Evolutionary conservation across 345 rosid species (phyloP).

Genomic region (Psidium friedrichsthalianum): DNA sequence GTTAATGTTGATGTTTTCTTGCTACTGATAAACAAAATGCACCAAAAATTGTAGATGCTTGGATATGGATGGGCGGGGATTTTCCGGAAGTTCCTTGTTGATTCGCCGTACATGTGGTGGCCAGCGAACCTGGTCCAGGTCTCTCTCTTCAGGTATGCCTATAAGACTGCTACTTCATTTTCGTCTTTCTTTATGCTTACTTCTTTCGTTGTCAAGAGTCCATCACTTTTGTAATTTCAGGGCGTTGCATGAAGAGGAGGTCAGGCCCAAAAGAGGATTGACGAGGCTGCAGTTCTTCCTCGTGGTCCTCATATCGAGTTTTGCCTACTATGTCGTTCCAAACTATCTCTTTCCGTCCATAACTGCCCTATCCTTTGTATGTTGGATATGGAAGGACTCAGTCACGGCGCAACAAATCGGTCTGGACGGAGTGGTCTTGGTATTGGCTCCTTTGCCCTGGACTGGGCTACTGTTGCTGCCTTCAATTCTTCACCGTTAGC

Average conservation of each 20-base stretch:
- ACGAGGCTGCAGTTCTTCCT: conserved; percentile 48
- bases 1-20: not conserved
- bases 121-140: conserved; percentile 37
- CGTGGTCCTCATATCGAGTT: conserved; percentile 27
- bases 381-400: conserved; percentile 37
- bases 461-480: conserved; percentile 25
- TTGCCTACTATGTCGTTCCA: conserved; percentile 36
- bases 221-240: not conserved
- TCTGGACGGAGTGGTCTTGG: conserved; percentile 26
- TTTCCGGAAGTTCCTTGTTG: conserved; percentile 28
- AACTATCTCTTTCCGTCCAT: conserved; percentile 29
- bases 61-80: conserved; percentile 36
- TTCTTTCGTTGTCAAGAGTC: not conserved
- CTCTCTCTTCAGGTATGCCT: conserved; percentile 28
- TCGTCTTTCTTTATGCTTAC: not conserved
- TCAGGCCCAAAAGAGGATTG: conserved; percentile 26
- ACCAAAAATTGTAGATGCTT: not conserved
- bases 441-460: conserved; percentile 22
- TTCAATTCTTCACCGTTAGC: conserved; percentile 26
- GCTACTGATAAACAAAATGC: not conserved
- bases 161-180: not conserved
- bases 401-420: conserved; percentile 30
- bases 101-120: conserved; percentile 42
- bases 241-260: conserved; percentile 41
- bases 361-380: conserved; percentile 28